phyloP scores from a whole-genome alignment of 768 basidiomycete genomes.

The Hygrocybe punicea region DNA sequence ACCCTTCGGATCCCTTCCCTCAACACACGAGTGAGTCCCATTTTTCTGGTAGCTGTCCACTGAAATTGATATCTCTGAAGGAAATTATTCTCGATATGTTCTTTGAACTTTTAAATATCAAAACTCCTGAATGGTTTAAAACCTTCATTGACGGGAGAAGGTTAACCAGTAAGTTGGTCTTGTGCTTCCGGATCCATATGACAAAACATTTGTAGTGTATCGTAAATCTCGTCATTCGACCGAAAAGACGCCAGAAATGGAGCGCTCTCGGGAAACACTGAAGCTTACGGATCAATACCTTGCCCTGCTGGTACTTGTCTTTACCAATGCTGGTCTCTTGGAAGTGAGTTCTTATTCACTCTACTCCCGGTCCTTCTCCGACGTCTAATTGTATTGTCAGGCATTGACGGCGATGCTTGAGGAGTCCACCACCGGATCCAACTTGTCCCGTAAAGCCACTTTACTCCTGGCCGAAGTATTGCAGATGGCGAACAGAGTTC shows the following conservation, averaged over 20 bases:
- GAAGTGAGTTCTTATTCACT: conserved; percentile 54
- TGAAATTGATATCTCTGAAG: conserved; percentile 39
- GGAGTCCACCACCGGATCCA: conserved; percentile 68
- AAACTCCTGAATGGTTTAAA: conserved; percentile 88
- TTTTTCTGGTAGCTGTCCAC: neutral
- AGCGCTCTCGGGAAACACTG: conserved; percentile 53
- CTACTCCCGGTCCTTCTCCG: neutral
- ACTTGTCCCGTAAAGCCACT: conserved; percentile 84
- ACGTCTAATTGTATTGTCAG: conserved; percentile 36
- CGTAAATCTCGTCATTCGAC: conserved; percentile 48
- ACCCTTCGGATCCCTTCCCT: conserved; percentile 86
- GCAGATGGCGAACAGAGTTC: conserved; percentile 79
- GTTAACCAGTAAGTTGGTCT: conserved; percentile 63
- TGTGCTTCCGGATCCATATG: neutral
- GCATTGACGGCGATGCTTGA: conserved; percentile 83
- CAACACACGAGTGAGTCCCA: conserved; percentile 68
- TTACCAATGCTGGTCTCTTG: conserved; percentile 82
- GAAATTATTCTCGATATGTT: conserved; percentile 93
- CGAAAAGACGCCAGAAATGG: conserved; percentile 39
- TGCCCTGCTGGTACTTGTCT: conserved; percentile 75
- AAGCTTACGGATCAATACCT: conserved; percentile 93
- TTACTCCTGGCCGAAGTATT: conserved; percentile 88
- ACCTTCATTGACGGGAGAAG: conserved; percentile 87
- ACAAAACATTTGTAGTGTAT: conserved; percentile 51
- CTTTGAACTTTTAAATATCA: conserved; percentile 89